Base-by-base conservation (phyloP, 768 basidiomycete genomes). In the Boletus sp. region DNA sequence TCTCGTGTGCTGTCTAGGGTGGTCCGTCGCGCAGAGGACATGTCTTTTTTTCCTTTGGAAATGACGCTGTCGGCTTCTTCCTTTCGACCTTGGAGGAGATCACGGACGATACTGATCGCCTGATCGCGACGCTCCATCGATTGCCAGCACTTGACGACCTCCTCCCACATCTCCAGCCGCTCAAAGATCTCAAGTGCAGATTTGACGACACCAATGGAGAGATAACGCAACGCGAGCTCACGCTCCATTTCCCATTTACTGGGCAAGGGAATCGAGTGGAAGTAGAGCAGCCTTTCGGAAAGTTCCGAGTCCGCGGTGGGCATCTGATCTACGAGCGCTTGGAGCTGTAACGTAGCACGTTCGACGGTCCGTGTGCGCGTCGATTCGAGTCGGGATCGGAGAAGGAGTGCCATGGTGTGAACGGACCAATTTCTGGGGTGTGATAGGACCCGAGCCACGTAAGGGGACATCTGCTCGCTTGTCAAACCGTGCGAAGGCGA, bases 161-260 rank as follows among this genome's bases (percentile, higher is more conserved):
- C 92, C 73, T 97, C 97, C 95, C 95, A 99, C 93, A 98, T 93
- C 74, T 98, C 94, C 56, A 98, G 76, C 34, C 91, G 81, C 72
- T 93, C 88, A 66, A 93, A 98, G 51, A 98, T 95, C 69, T 90
- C 95, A 46, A 98, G 75, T 0, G 97, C 95, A 5, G 90, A 93
- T 61, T 86, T 86, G 55, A 90, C 78, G 52, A 96, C 93, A 15
- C 97, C 97, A 46, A 98, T 77, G 42, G 83, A 79, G 59, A 94
- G 74, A 73, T 88, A 94, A 50, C 92, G 82, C 60, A 79, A 70
- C 1, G 93, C 97, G 23, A 99, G 79, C 70, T 99, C 97, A 39
- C 82, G 80, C 67, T 98, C 92, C 77, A 98, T 80, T 64, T 91
- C 90, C 97, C 97, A 99, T 63, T 84, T 87, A 61, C 85, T 88